A percentile compares a stretch with the other conserved stretches of the same genome.
These are phyloP conservation scores for Begonia masoniana DNA, from an alignment of 306 rosid genomes.

Conservation along the genomic window DNA sequence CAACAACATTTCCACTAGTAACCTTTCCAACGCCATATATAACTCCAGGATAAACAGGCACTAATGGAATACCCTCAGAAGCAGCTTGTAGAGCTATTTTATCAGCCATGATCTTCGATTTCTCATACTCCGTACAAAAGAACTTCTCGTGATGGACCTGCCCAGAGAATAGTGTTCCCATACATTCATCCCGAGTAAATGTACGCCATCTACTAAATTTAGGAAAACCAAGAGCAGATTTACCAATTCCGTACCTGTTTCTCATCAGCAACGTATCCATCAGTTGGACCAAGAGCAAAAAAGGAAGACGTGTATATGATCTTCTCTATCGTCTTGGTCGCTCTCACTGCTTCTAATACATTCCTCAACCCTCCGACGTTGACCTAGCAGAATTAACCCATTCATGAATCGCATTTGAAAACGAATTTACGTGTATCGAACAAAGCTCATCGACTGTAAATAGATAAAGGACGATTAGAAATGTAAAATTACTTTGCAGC, in stretches of 20 bases:
- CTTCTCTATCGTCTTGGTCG: conserved; percentile 55
- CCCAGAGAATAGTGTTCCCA: too few species aligned
- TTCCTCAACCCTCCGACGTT: conserved; percentile 70
- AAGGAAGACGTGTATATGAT: conserved; percentile 75
- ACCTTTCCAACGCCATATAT: conserved; percentile 81
- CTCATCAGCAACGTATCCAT: conserved; percentile 58
- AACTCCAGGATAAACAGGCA: conserved; percentile 75
- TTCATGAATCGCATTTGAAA: not conserved
- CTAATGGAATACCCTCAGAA: conserved; percentile 48
- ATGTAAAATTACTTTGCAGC: too few species aligned
- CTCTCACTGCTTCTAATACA: conserved; percentile 54
- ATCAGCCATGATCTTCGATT: conserved; percentile 61
- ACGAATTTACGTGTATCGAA: too few species aligned
- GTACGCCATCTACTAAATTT: too few species aligned
- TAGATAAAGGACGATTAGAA: too few species aligned
- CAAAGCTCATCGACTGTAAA: too few species aligned
- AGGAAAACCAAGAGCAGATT: too few species aligned
- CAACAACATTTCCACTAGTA: conserved; percentile 73
- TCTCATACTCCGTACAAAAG: conserved; percentile 90
- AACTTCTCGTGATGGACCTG: conserved; percentile 62
- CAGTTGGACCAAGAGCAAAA: conserved; percentile 76
- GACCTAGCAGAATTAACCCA: conserved; percentile 30
- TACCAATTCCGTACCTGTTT: conserved; percentile 26
- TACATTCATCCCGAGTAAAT: too few species aligned
- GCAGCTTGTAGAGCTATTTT: conserved; percentile 66